phyloP scores from a whole-genome alignment of 176 grass and related monocot genomes.

The Raddia guianensis region DNA sequence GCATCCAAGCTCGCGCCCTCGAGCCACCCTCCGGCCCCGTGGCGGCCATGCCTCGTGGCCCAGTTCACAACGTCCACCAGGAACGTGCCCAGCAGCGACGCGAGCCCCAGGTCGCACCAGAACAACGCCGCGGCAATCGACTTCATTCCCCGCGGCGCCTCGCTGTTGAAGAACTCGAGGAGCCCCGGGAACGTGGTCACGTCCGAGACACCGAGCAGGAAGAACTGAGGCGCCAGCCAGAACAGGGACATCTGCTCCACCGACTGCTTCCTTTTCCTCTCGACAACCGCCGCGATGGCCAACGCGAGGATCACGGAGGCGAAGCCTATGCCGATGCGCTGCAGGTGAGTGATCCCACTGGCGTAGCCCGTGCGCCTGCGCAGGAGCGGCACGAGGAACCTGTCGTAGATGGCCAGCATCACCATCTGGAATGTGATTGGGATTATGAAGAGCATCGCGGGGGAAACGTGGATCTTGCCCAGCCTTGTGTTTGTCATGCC shows the following conservation, averaged over 20 bases:
- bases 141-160: constrained; percentile 64
- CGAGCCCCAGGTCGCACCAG: constrained; percentile 56
- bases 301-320: constrained; percentile 33
- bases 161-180: constrained; percentile 70
- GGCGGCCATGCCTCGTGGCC: constrained; percentile 19
- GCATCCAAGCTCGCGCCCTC: constrained; percentile 58
- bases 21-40: constrained; percentile 53
- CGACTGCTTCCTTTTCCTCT: constrained; percentile 39
- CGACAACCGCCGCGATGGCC: constrained; percentile 50
- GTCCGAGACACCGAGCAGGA: constrained; percentile 56
- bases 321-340: constrained; percentile 54
- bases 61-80: constrained; percentile 37
- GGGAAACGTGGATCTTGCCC: constrained; percentile 58
- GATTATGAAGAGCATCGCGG: constrained; percentile 61
- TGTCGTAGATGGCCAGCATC: constrained; percentile 53
- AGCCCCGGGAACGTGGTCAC: constrained; percentile 61
- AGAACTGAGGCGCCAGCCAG: constrained; percentile 60
- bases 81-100: constrained; percentile 46
- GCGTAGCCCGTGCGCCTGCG: constrained; percentile 46
- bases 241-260: constrained; percentile 55
- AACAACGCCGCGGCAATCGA: constrained; percentile 58
- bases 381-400: constrained; percentile 44
- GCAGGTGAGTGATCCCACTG: constrained; percentile 49
- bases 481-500: constrained; percentile 58
- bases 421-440: constrained; percentile 56